These are phyloP conservation scores for Salix viminalis DNA, from an alignment of 345 rosid species.

Conservation along the genomic window DNA sequence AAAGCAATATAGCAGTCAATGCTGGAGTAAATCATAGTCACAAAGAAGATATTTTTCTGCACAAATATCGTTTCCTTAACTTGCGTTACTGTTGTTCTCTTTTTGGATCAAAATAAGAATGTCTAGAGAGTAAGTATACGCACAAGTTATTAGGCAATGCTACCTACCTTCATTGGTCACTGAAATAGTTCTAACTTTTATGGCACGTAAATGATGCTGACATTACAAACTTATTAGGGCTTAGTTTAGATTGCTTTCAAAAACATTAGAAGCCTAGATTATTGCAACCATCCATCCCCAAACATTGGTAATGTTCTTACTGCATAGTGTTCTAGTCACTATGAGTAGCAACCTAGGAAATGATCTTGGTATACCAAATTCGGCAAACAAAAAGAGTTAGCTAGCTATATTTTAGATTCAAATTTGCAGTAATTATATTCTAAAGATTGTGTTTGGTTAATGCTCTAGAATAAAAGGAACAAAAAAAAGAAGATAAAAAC, in stretches of 20 bases:
- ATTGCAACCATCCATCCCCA: neutral
- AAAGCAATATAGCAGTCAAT: neutral
- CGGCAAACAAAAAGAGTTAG: neutral
- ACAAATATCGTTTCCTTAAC: neutral
- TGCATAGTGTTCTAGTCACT: neutral
- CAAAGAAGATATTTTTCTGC: neutral
- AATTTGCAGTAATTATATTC: neutral
- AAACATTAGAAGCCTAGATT: neutral
- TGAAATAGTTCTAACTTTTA: slow-evolving; percentile 15
- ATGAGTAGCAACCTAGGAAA: neutral
- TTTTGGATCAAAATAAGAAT: slow-evolving; percentile 14
- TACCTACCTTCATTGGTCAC: slow-evolving; percentile 4
- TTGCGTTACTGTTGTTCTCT: neutral
- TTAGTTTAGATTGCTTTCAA: neutral
- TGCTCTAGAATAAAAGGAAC: too few species aligned
- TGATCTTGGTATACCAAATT: neutral
- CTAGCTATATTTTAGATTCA: neutral
- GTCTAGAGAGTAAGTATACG: neutral
- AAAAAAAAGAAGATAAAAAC: too few species aligned
- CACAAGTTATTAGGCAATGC: neutral
- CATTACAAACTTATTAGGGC: slow-evolving; percentile 5
- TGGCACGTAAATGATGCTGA: slow-evolving; percentile 23
- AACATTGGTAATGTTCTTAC: neutral
- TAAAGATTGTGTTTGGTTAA: too few species aligned
- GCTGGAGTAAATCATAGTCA: neutral